phyloP scores from a whole-genome alignment of 495 filamentous ascomycete species.

The Daldinia loculata region DNA sequence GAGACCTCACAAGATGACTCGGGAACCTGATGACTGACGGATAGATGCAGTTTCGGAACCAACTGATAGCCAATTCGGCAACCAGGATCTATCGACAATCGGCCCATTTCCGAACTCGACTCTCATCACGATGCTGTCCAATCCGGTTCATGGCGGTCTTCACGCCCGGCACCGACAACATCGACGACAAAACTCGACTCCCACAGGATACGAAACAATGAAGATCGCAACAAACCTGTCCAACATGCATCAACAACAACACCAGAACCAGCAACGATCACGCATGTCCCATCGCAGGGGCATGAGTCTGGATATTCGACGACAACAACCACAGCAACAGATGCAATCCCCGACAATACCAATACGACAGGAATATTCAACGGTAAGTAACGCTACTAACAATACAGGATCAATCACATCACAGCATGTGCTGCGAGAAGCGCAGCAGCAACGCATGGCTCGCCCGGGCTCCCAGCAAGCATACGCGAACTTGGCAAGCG shows the following conservation, averaged over 20 bases:
- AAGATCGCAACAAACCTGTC: conserved; percentile 69
- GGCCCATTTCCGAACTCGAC: conserved; percentile 65
- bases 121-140: conserved; percentile 79
- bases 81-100: conserved; percentile 57
- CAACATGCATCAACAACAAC: conserved; percentile 59
- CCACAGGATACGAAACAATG: conserved; percentile 72
- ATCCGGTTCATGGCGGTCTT: conserved; percentile 66
- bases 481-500: conserved; percentile 48
- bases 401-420: conserved; percentile 65
- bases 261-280: conserved; percentile 49
- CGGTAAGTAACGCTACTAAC: conserved; percentile 66
- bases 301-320: conserved; percentile 78
- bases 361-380: conserved; percentile 60
- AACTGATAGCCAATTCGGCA: conserved; percentile 55
- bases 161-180: conserved; percentile 77
- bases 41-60: conserved; percentile 63
- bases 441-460: conserved; percentile 75
- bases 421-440: conserved; percentile 74
- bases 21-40: conserved; percentile 33
- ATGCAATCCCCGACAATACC: conserved; percentile 52
- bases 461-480: conserved; percentile 65
- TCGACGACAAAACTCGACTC: conserved; percentile 89
- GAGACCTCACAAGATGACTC: conserved; percentile 3
- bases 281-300: conserved; percentile 74
- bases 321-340: conserved; percentile 49